Evolutionary conservation across 164 flowering plant genomes (phyloP), one percentile per base, ranked within the genome.

Genomic region (Vitis riparia): DNA sequence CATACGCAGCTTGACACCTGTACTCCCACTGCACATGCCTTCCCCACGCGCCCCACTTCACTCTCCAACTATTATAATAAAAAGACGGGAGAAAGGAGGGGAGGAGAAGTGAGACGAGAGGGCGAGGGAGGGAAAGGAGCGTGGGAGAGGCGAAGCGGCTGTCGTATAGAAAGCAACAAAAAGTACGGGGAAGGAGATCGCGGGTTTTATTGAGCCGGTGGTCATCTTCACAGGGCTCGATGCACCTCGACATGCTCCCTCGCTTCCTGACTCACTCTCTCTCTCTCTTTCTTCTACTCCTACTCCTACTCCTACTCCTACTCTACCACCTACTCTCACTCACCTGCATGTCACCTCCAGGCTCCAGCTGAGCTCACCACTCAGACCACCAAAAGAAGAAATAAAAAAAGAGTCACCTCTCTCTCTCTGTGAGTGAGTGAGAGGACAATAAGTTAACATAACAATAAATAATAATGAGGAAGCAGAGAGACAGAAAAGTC

Each of bases 191-290:
- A 29, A 37, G 19, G 59, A 65, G 49, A 65, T 51, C 58, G 68
- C 19, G 68, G 59, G 49, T 61, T 52, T 52, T 51, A 65, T 51
- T 23, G 17, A 52, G 37, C 9, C 44, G 29, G 67, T 19, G 56
- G 17, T 3, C 37, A n/a, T 17, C 32, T 65, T 65, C 23, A 30
- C 44, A 27, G 68, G 68, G 68, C 68, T 65, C 68, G 68, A 65
- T 57, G 57, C 50, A 29, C 67, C 53, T 64, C 44, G 50, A 61
- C 47, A 37, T 37, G 44, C 44, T 37, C 44, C 44, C 44, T 23
- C 27, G 27, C 27, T 37, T 37, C 44, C 44, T 37, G 44, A 37
- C 44, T 37, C 44, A 37, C 44, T 37, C 44, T 32, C 44, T 32
- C 44, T 32, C 44, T 23, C 44, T 37, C 44, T 37, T 6, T 37